Evolutionary conservation across 139 green algal genomes (phyloP), one percentile per base, ranked within the genome.

Genomic region (Chlorella ohadii): DNA sequence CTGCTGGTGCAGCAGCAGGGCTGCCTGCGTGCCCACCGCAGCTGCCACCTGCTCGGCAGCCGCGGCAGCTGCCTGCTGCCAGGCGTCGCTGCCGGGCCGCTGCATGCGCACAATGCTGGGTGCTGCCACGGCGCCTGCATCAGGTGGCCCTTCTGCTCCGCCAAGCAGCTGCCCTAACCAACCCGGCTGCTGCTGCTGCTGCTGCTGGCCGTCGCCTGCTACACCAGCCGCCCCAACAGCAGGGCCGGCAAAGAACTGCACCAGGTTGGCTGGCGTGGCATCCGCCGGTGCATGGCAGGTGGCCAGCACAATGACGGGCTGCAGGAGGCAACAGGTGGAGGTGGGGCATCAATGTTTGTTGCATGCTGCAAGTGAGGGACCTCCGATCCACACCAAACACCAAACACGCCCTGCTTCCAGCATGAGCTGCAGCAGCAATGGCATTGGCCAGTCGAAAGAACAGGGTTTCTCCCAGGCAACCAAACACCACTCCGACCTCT

Each of bases 281-380:
- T 38, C 38, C 4, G 44, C 31, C 1, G 66, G 44, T 1, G 59
- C 39, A 57, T 87, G 75, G 76, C 75, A 80, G 36, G 83, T 87
- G 0, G 75, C 83, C 76, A 87, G 34, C n/a, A 87, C 64, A 19
- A 87, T 34, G 13, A 87, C 31, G 17, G 66, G 76, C 75, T 83
- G 64, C n/a, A 16, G 22, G 31, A n/a, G 22, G 59, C 3, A 36
- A 63, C n/a, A n/a, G n/a, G n/a, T n/a, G n/a, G n/a, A n/a, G n/a
- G n/a, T n/a, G n/a, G n/a, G n/a, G n/a, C n/a, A n/a, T n/a, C n/a
- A n/a, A n/a, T n/a, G n/a, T n/a, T n/a, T n/a, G n/a, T n/a, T n/a
- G n/a, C n/a, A n/a, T n/a, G n/a, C n/a, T n/a, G n/a, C n/a, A n/a
- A n/a, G n/a, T n/a, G n/a, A n/a, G n/a, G n/a, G n/a, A n/a, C n/a